Base-by-base conservation (phyloP, 805 yeast genomes). In the Candida patagonica region DNA sequence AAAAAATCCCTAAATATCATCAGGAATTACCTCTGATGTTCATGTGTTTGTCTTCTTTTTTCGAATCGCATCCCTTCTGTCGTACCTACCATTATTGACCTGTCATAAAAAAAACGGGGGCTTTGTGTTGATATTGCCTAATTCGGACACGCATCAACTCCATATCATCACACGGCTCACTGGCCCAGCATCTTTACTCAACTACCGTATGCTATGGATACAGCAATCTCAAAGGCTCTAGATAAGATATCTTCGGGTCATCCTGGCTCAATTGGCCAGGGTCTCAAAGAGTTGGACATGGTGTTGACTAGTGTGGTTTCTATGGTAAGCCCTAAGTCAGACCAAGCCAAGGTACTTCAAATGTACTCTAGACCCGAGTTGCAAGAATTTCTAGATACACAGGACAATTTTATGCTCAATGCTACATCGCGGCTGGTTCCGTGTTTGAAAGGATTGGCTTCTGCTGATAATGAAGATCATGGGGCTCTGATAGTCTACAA, bases 331-430 rank as follows among this genome's bases (percentile, higher is more conserved):
- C 16, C 17, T n/a, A n/a, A n/a, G 19, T 5, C 16, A 5, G 31
- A 29, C 10, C 13, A 8, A 13, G 16, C 16, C 31, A 29, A 29
- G 31, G 17, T 29, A 9, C 31, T 15, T 29, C 20, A 29, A 8
- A 9, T 29, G 8, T 29, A 29, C 16, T 29, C 31, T 20, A 29
- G 31, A n/a, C 20, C 10, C 10, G 16, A 33, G 19, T 23, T 33
- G 37, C 13, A 22, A 5, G 27, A 33, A 20, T 13, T 33, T 20
- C 19, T 33, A 27, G 27, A 33, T 23, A 20, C 37, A 6, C 88
- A 80, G 52, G 74, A 76, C 50, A 59, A 59, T 22, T 71, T 75
- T 53, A 68, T 68, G 35, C 68, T 57, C 51, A 80, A 80, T 48
- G 41, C 79, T 3, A 66, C 67, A 2, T 53, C 60, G 2, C 52